Percentiles rank a stretch among this genome's conserved stretches.
phyloP scores from a whole-genome alignment of 768 basidiomycete genomes.

The Phanerochaete sordida region DNA sequence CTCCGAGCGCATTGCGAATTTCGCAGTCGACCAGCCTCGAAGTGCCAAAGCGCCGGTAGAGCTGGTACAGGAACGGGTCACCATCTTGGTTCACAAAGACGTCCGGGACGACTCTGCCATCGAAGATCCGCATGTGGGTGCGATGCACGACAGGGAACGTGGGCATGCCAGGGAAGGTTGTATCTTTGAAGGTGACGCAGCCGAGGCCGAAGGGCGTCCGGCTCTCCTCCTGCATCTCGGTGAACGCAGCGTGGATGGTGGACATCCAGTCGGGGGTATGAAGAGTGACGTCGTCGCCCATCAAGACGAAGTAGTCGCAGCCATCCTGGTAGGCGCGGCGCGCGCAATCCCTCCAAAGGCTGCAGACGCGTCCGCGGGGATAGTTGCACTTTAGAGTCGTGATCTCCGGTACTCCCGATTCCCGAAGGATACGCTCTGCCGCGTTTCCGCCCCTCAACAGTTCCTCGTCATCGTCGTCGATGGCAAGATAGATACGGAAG shows the following conservation, averaged over 20 bases:
- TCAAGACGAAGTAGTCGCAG: constrained; percentile 48
- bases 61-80: constrained; percentile 54
- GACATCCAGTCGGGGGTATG: constrained; percentile 52
- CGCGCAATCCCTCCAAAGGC: constrained; percentile 52
- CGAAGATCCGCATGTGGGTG: constrained; percentile 53
- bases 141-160: constrained; percentile 58
- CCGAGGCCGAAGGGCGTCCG: constrained; percentile 45
- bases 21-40: constrained; percentile 41
- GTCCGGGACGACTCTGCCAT: constrained; percentile 46
- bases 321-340: constrained; percentile 42
- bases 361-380: constrained; percentile 46
- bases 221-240: constrained; percentile 25
- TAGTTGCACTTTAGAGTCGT: constrained; percentile 33
- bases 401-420: constrained; percentile 36
- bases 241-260: constrained; percentile 36
- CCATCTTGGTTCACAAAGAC: constrained; percentile 58
- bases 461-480: constrained; percentile 47
- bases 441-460: constrained; percentile 28
- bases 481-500: constrained; percentile 46
- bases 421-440: constrained; percentile 34
- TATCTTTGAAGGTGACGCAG: constrained; percentile 55
- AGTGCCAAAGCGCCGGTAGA: constrained; percentile 55
- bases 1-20: constrained; percentile 44
- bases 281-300: constrained; percentile 55
- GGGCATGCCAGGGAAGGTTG: constrained; percentile 55